Base-by-base conservation (phyloP, 768 basidiomycete genomes). In the Lactarius indigo region DNA sequence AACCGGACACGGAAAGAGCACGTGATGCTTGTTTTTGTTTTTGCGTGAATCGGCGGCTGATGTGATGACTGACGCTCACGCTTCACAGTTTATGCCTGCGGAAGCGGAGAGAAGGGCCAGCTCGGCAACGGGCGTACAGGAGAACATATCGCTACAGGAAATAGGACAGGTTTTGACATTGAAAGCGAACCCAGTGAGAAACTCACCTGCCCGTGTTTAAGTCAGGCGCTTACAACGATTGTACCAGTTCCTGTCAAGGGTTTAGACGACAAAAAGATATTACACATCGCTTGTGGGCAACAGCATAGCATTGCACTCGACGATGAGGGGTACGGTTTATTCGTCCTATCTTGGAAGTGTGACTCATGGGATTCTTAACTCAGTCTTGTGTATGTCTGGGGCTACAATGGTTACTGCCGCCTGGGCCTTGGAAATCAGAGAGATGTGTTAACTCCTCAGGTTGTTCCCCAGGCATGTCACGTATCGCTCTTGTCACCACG, bases 111-210 rank as follows among this genome's bases (percentile, higher is more conserved):
- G 76, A 88, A 92, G 65, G 96, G 96, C 1, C 96, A 97, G 70
- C 81, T 98, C 0, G 96, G 94, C 0, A 96, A 94, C 74, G 96
- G 96, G 20, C 86, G 86, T 69, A 96, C 94, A 0, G 94, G 96
- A n/a, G 94, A 96, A 76, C 85, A 92, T 41, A 92, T 96, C 65
- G 85, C 88, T 10, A 89, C 90, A 1, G 91, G 90, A 23, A 92
- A 92, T 72, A 94, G 94, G 77, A 86, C 88, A 0, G 87, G 85
- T 13, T 96, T 84, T 72, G 95, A 96, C 73, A 83, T 91, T 23
- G 88, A 93, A 71, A 77, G 80, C 39, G 81, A 85, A 10, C 91
- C 92, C 30, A 79, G 92, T 90, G 72, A 70, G 82, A 71, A 31
- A 20, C 28, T 18, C 30, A 10, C 23, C 31, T 10, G 31, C 37